phyloP scores from a whole-genome alignment of 169 alveolate species.

The Toxoplasma gondii region DNA sequence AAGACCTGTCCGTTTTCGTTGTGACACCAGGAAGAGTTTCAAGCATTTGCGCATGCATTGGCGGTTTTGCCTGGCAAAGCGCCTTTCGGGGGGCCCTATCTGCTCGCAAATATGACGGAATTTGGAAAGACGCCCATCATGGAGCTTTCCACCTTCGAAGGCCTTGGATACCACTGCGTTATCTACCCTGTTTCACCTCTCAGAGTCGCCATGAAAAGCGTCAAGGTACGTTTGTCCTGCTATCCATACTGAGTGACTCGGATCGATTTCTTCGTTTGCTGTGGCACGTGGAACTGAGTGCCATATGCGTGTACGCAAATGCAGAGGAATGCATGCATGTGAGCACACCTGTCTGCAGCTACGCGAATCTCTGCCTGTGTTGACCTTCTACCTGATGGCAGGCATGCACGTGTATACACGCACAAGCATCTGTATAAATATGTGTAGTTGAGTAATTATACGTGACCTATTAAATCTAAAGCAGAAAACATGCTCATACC shows the following conservation, averaged over 20 bases:
- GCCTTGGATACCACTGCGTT: slow-evolving; percentile 81
- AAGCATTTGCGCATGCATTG: slow-evolving; percentile 48
- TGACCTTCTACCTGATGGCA: too few species aligned
- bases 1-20: too few species aligned
- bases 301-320: too few species aligned
- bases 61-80: slow-evolving; percentile 39
- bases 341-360: not conserved
- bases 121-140: slow-evolving; percentile 85
- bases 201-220: slow-evolving; percentile 86
- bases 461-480: too few species aligned
- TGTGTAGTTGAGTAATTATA: not conserved
- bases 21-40: slow-evolving; percentile 32
- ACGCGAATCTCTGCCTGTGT: not conserved
- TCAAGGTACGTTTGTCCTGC: slow-evolving; percentile 49
- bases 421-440: not conserved
- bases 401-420: not conserved
- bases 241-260: too few species aligned
- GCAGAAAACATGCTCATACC: too few species aligned
- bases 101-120: slow-evolving; percentile 91
- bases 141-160: not conserved
- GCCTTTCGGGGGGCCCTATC: slow-evolving; percentile 77
- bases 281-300: too few species aligned
- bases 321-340: not conserved
- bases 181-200: slow-evolving; percentile 90
- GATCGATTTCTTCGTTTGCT: too few species aligned